These are phyloP conservation scores for Sphagnum fallax DNA, from an alignment of 228 moss, liverwort and hornwort genomes.

Conservation along the genomic window DNA sequence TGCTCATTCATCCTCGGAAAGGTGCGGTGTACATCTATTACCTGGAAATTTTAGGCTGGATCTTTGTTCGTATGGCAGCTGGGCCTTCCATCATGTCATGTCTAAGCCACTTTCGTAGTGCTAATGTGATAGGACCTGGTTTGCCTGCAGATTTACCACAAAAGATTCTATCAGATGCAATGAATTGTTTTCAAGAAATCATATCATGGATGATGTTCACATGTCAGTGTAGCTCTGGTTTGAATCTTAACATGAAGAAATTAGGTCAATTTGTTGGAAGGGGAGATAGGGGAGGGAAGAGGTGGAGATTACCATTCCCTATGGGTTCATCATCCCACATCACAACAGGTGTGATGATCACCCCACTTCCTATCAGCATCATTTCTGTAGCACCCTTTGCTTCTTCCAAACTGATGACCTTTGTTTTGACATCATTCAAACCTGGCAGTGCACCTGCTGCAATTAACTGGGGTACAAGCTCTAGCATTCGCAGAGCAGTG, in stretches of 20 bases:
- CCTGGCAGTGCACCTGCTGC: constrained; percentile 14
- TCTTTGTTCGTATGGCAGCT: too few relatives aligned
- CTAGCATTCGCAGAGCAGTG: constrained; percentile 56
- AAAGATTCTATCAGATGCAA: too few relatives aligned
- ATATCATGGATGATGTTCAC: too few relatives aligned
- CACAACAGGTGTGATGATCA: constrained; percentile 57
- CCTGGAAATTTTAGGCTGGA: too few relatives aligned
- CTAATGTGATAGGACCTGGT: constrained; percentile 52
- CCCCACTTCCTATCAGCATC: constrained; percentile 87
- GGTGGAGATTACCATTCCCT: constrained; percentile 55
- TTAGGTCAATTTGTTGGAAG: too few relatives aligned
- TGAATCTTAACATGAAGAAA: too few relatives aligned
- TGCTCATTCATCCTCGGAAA: too few relatives aligned
- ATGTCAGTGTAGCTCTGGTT: too few relatives aligned
- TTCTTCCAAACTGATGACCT: constrained; percentile 50
- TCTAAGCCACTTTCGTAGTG: constrained; percentile 26
- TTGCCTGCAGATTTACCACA: constrained; percentile 15
- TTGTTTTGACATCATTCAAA: constrained; percentile 35
- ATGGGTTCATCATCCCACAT: constrained; percentile 70
- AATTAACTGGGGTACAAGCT: constrained; percentile 31
- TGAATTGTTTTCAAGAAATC: too few relatives aligned
- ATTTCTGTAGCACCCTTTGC: constrained; percentile 69
- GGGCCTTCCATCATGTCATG: constrained; percentile 56
- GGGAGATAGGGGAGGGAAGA: too few relatives aligned
- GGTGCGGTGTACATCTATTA: too few relatives aligned